A percentile compares a stretch with the other conserved stretches of the same genome.
phyloP scores from a whole-genome alignment of 139 green algal species.

The Tetratostichococcus sp. region DNA sequence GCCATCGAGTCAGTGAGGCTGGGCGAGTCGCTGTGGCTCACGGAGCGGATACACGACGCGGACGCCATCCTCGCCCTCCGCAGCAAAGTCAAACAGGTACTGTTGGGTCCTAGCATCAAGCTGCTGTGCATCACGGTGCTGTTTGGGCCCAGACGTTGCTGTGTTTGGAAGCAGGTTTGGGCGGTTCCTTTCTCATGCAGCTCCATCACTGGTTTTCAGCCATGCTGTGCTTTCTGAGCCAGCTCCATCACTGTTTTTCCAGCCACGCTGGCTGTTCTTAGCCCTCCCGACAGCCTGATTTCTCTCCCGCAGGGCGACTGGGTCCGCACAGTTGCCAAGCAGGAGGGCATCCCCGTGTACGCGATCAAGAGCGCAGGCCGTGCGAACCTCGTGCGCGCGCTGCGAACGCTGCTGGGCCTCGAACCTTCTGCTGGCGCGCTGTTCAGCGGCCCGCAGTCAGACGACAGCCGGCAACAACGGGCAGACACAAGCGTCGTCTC shows the following conservation, averaged over 20 bases:
- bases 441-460: constrained; percentile 8
- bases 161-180: too few relatives aligned
- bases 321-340: constrained; percentile 16
- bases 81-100: constrained; percentile 27
- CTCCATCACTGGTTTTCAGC: too few relatives aligned
- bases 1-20: constrained; percentile 7
- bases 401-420: constrained; percentile 60
- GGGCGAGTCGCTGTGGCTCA: constrained; percentile 12
- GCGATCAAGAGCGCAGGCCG: constrained; percentile 46
- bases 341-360: constrained; percentile 57
- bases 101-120: too few relatives aligned
- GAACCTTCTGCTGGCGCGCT: constrained; percentile 51
- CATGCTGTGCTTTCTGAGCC: too few relatives aligned
- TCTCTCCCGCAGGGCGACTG: constrained; percentile 3
- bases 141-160: too few relatives aligned
- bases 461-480: constrained; percentile 8
- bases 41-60: constrained; percentile 15
- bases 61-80: constrained; percentile 69
- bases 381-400: constrained; percentile 45
- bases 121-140: constrained; percentile 6
- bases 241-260: constrained; percentile 14
- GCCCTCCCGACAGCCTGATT: too few relatives aligned
- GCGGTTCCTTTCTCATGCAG: too few relatives aligned
- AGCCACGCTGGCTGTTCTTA: constrained; percentile 5
- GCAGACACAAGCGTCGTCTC: constrained; percentile 9